phyloP scores from a whole-genome alignment of 768 basidiomycete genomes.

The Termitomyces eurrhizus region DNA sequence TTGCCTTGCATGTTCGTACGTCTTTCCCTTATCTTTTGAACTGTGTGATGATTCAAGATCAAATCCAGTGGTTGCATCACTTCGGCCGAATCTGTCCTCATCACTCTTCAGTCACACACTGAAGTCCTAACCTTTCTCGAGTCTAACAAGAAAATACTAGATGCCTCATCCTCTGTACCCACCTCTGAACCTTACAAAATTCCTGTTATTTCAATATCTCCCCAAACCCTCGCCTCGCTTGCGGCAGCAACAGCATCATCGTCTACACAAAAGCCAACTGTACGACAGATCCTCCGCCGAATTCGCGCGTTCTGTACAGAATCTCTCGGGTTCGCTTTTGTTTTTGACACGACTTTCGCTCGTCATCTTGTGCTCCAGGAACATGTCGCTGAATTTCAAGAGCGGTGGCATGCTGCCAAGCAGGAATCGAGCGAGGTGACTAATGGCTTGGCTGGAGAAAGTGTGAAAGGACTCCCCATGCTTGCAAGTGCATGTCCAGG shows the following conservation, averaged over 20 bases:
- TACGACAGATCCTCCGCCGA: constrained; percentile 62
- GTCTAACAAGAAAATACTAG: constrained; percentile 35
- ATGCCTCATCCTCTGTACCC: constrained; percentile 1
- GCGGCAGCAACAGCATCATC: constrained; percentile 56
- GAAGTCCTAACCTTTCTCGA: constrained; percentile 84
- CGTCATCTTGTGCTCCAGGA: constrained; percentile 82
- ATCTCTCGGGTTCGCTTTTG: constrained; percentile 71
- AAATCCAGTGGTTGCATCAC: constrained; percentile 88
- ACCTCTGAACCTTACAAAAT: constrained; percentile 40
- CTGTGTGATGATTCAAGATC: neutral
- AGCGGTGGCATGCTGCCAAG: constrained; percentile 45
- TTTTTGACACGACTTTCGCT: constrained; percentile 94
- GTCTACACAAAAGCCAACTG: constrained; percentile 33
- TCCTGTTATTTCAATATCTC: constrained; percentile 84
- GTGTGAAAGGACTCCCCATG: constrained; percentile 63
- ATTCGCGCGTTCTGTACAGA: constrained; percentile 66
- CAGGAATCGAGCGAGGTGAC: constrained; percentile 10
- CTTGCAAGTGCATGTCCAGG: constrained; percentile 96
- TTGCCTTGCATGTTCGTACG: constrained; percentile 95
- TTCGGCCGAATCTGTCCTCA: constrained; percentile 94
- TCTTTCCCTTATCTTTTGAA: constrained; percentile 10
- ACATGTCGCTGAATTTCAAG: constrained; percentile 75
- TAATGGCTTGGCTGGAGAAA: constrained; percentile 7
- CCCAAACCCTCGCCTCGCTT: constrained; percentile 82
- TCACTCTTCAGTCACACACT: constrained; percentile 91